Evolutionary conservation across 257 asterid species (phyloP).

Genomic region (Primulina eburnea): DNA sequence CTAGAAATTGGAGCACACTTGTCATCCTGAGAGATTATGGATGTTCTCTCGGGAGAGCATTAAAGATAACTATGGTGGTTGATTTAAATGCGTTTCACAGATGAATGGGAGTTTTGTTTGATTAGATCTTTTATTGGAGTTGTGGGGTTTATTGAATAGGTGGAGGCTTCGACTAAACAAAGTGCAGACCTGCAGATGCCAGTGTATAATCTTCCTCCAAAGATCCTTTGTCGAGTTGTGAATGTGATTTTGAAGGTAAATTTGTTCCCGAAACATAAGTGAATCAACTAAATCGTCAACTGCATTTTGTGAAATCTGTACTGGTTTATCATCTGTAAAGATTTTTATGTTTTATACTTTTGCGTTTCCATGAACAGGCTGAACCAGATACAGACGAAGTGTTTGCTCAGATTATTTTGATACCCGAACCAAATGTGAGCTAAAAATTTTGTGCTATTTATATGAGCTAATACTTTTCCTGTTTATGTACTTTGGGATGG

Average conservation of each 20-base stretch:
- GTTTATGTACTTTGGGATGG: neutral
- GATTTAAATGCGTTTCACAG: neutral
- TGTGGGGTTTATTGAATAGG: constrained; percentile 43
- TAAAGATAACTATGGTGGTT: constrained; percentile 5
- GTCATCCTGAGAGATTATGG: neutral
- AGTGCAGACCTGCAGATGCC: constrained; percentile 94
- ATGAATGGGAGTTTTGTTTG: neutral
- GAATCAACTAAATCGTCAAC: neutral
- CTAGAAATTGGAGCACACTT: neutral
- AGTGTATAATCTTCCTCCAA: constrained; percentile 76
- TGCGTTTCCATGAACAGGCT: constrained; percentile 46
- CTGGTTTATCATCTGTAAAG: neutral
- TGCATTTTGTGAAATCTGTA: neutral
- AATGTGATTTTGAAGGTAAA: constrained; percentile 77
- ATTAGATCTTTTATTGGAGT: constrained; percentile 17
- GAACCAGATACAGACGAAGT: constrained; percentile 98
- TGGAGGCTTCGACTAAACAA: constrained; percentile 96
- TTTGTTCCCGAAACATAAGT: neutral
- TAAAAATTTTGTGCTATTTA: constrained; percentile 3
- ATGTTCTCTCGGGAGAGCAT: neutral
- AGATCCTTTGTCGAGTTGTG: constrained; percentile 83
- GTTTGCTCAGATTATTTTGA: constrained; percentile 82
- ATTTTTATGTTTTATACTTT: constrained; percentile 1
- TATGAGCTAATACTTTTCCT: neutral
- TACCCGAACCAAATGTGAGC: constrained; percentile 78